A percentile compares a stretch with the other conserved stretches of the same genome.
These are phyloP conservation scores for Nicotiana paniculata DNA, from an alignment of 257 asterid genomes.

Conservation along the genomic window DNA sequence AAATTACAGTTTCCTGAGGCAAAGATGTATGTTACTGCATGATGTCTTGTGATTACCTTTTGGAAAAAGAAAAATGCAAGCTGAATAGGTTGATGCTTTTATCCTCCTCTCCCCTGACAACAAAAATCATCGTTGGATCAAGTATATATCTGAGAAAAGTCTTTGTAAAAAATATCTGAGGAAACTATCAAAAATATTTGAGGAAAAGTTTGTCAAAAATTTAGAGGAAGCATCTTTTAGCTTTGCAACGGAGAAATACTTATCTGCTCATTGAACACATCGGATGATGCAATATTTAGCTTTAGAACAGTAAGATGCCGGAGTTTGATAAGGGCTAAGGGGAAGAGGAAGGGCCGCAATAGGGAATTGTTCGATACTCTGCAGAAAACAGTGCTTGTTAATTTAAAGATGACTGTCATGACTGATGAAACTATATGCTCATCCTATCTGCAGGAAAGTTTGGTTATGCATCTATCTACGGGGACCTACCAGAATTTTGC, in stretches of 20 bases:
- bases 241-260: background rate
- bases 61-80: background rate
- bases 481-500: constrained; percentile 59
- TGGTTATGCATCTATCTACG: constrained; percentile 71
- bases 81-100: background rate
- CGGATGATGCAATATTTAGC: background rate
- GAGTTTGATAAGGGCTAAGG: background rate
- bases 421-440: background rate
- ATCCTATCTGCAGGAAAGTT: constrained; percentile 31
- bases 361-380: background rate
- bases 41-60: background rate
- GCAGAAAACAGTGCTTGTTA: background rate
- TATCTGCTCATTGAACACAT: background rate
- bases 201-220: no score
- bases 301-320: background rate
- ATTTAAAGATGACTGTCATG: background rate
- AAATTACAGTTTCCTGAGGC: background rate
- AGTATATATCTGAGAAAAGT: background rate
- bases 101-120: background rate
- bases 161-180: background rate
- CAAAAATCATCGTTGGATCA: background rate
- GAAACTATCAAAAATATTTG: no score
- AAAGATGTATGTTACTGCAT: background rate
- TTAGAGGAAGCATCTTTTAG: background rate
- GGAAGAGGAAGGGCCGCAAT: background rate